phyloP scores from a whole-genome alignment of 768 basidiomycete species.

The Nidularia pulvinata region DNA sequence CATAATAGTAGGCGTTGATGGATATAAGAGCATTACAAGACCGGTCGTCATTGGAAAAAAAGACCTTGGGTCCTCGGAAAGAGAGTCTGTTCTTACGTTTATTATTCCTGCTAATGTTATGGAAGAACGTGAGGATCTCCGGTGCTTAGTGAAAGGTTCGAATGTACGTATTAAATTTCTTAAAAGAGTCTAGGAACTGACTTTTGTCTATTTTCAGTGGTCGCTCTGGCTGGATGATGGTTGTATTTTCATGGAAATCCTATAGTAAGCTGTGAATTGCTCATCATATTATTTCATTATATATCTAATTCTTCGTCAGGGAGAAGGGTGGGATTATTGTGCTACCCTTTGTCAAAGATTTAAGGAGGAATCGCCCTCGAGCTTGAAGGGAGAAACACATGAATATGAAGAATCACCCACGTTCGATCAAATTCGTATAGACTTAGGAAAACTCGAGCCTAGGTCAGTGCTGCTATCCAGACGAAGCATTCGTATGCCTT shows the following conservation, averaged over 20 bases:
- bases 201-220: conserved; percentile 19
- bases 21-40: conserved; percentile 40
- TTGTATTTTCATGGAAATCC: conserved; percentile 16
- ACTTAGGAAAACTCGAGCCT: conserved; percentile 30
- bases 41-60: conserved; percentile 22
- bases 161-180: conserved; percentile 19
- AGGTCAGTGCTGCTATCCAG: conserved; percentile 16
- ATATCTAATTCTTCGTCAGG: conserved; percentile 7
- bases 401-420: conserved; percentile 26
- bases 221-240: conserved; percentile 28
- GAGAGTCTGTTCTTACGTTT: conserved; percentile 25
- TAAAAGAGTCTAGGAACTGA: background rate
- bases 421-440: conserved; percentile 29
- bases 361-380: conserved; percentile 10
- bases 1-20: conserved; percentile 63
- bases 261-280: background rate
- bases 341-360: conserved; percentile 20
- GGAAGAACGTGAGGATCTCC: conserved; percentile 27
- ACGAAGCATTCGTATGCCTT: background rate
- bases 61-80: conserved; percentile 6
- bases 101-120: conserved; percentile 26
- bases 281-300: too few relatives aligned
- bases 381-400: conserved; percentile 15
- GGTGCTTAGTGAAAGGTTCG: conserved; percentile 16
- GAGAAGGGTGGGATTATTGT: conserved; percentile 20